Base-by-base conservation (phyloP, 208 protist species). In the Phytomonas francai region DNA sequence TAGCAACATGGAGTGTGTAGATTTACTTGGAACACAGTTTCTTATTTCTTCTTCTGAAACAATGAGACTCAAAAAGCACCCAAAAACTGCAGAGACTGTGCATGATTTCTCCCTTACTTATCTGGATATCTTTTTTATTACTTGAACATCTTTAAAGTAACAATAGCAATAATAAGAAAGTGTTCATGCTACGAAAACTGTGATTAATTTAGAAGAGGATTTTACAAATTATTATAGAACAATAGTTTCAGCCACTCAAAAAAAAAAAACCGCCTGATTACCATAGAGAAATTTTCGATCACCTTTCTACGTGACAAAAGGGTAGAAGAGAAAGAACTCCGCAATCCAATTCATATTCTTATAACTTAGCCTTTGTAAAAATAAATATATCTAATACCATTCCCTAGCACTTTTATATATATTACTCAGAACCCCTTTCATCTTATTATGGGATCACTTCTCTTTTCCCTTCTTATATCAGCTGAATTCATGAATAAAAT, bases 311-410 rank as follows among this genome's bases (percentile, higher is more conserved):
- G 32, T 62, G 25, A 31, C 58, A 60, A 58, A 33, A 75, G 56
- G 51, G 59, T 33, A 65, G 49, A 71, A 62, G 56, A 19, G 56
- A 58, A 70, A 12, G 62, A 70, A 30, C 58, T 14, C 30, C n/a
- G 6, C 34, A 39, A 39, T 39, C 30, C 34, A 29, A 9, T 33
- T 29, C 28, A 27, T 39, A 64, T n/a, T 34, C 30, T 29, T 22
- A n/a, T 64, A 64, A 33, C 4, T 59, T 59, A 67, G 4, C 63
- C 11, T 56, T 66, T 32, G 8, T 66, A 16, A 31, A 58, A 51
- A 77, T 61, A 59, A 59, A 59, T 32, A 59, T 59, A 59, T 3
- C 29, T 3, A 59, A 11, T 29, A 25, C 49, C 29, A 33, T 59
- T 59, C 3, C 8, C 8, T 59, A 32, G 29, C 29, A 59, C 29